Evolutionary conservation across 768 basidiomycete species (phyloP).

Genomic region (Suillus brevipes): DNA sequence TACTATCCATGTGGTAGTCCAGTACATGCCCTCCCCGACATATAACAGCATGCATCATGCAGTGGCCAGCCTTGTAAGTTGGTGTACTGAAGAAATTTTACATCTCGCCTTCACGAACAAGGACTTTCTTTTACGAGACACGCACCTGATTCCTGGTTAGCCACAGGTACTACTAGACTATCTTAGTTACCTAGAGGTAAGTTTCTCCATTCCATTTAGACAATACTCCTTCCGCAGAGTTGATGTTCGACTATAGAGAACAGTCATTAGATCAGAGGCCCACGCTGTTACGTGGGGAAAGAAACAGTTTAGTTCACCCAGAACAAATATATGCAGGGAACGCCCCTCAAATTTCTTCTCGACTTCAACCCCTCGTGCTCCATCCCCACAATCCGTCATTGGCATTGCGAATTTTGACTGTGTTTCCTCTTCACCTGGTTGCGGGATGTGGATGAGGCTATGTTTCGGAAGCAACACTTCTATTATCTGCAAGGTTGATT

Average conservation of each 20-base stretch:
- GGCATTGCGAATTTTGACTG: constrained; percentile 44
- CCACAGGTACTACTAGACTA: too few relatives aligned
- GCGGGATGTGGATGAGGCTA: constrained; percentile 84
- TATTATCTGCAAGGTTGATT: constrained; percentile 85
- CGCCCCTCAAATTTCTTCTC: constrained; percentile 92
- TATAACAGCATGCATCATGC: neutral
- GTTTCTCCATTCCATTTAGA: too few relatives aligned
- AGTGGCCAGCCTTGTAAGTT: neutral
- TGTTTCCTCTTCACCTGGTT: constrained; percentile 91
- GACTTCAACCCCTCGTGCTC: constrained; percentile 40
- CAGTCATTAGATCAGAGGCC: too few relatives aligned
- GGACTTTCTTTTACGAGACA: too few relatives aligned
- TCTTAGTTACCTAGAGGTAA: too few relatives aligned
- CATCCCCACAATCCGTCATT: constrained; percentile 9
- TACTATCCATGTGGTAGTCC: neutral
- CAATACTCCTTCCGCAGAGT: too few relatives aligned
- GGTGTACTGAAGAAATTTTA: neutral
- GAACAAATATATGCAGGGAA: constrained; percentile 94
- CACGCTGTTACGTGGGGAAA: too few relatives aligned
- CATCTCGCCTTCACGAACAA: neutral
- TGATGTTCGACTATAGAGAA: too few relatives aligned
- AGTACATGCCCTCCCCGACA: neutral
- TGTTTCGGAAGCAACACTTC: constrained; percentile 74
- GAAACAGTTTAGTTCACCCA: constrained; percentile 71
- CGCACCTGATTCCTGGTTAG: too few relatives aligned